phyloP scores from a whole-genome alignment of 352 stramenopile genomes.

The Phytopythium cucurbitacearum region DNA sequence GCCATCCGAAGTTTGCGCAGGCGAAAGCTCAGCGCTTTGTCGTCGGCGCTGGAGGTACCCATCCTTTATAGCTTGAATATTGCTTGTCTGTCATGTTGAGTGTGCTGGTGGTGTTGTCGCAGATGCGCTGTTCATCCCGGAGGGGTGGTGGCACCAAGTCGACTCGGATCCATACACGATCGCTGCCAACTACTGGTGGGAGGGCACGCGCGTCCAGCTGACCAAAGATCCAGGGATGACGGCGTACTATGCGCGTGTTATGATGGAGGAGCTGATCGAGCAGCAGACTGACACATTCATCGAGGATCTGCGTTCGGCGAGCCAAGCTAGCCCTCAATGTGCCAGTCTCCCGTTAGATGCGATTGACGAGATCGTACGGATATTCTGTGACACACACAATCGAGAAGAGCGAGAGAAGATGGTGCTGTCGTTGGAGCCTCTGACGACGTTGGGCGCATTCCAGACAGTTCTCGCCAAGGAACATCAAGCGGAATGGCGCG shows the following conservation, averaged over 20 bases:
- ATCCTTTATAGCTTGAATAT: no score
- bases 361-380: no score
- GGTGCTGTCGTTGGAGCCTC: constrained; percentile 18
- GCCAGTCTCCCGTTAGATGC: no score
- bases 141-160: constrained; percentile 87
- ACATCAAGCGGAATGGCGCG: constrained; percentile 17
- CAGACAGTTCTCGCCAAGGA: constrained; percentile 11
- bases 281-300: constrained; percentile 29
- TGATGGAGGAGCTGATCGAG: constrained; percentile 59
- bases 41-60: constrained; percentile 45
- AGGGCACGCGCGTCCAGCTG: constrained; percentile 55
- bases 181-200: constrained; percentile 82
- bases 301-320: constrained; percentile 9
- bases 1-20: constrained; percentile 27
- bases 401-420: constrained; percentile 18
- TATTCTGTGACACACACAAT: no score
- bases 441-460: constrained; percentile 13
- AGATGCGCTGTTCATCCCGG: constrained; percentile 76
- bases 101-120: constrained; percentile 3
- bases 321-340: not conserved
- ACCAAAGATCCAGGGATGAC: constrained; percentile 32
- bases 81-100: not conserved
- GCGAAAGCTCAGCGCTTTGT: constrained; percentile 22
- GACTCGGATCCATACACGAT: constrained; percentile 72
- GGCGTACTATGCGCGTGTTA: constrained; percentile 61